A percentile compares a stretch with the other conserved stretches of the same genome.
These are phyloP conservation scores for Hemileccinum rubropunctum DNA, from an alignment of 768 basidiomycete genomes.

Conservation along the genomic window DNA sequence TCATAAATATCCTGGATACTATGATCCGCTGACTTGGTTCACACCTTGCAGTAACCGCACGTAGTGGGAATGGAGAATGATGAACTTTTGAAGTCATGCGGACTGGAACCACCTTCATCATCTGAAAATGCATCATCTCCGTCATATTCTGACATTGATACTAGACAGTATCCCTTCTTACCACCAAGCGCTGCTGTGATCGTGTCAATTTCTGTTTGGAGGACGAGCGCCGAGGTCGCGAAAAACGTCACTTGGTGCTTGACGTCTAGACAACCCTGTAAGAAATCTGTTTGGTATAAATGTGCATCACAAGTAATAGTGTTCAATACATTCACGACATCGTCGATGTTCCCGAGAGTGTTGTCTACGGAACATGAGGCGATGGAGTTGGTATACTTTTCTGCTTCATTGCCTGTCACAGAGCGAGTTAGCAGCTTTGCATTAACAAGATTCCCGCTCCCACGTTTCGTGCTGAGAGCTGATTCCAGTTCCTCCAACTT, in stretches of 20 bases:
- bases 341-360: conserved; percentile 53
- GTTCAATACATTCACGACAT: conserved; percentile 20
- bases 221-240: conserved; percentile 51
- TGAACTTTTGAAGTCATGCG: conserved; percentile 81
- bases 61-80: conserved; percentile 83
- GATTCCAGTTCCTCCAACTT: conserved; percentile 66
- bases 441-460: conserved; percentile 19
- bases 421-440: conserved; percentile 6
- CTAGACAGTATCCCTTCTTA: conserved; percentile 28
- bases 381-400: conserved; percentile 47
- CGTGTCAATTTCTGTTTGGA: conserved; percentile 63
- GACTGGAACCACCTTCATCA: conserved; percentile 67
- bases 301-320: not conserved
- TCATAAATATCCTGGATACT: conserved; percentile 4
- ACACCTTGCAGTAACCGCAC: conserved; percentile 79
- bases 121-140: conserved; percentile 39
- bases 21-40: conserved; percentile 8
- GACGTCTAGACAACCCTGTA: conserved; percentile 61
- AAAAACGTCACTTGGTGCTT: conserved; percentile 58
- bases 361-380: conserved; percentile 44
- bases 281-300: conserved; percentile 3
- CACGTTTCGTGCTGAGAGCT: conserved; percentile 61
- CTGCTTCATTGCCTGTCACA: conserved; percentile 50
- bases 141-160: conserved; percentile 1
- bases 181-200: conserved; percentile 64